A percentile compares a stretch with the other conserved stretches of the same genome.
Conservation (phyloP, 345 rosid genomes). For the Dipteronia dyeriana region DNA sequence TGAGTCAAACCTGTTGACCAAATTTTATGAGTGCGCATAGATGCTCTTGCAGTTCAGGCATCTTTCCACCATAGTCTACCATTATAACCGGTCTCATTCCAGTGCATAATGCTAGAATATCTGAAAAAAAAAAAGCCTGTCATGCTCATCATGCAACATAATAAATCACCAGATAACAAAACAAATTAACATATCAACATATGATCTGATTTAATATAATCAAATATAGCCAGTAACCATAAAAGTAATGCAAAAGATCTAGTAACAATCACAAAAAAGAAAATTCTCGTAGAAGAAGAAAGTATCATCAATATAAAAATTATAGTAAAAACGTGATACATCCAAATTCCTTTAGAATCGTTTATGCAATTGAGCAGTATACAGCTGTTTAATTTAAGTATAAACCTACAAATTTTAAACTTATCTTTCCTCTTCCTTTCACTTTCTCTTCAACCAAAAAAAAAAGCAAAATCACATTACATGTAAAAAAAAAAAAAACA, state of each 20-base stretch:
- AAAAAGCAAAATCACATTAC: neutral
- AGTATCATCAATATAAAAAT: neutral
- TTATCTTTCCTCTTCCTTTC: neutral
- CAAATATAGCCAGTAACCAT: neutral
- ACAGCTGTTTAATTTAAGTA: neutral
- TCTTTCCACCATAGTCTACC: slow-evolving; percentile 94
- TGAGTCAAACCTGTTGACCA: slow-evolving; percentile 57
- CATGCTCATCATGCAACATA: neutral
- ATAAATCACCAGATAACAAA: neutral
- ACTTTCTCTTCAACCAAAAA: slow-evolving; percentile 16
- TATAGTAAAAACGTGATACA: neutral
- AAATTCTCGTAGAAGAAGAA: neutral
- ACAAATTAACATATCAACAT: neutral
- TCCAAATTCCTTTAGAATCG: neutral
- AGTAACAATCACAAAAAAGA: neutral
- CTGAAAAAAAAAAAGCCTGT: slow-evolving; percentile 37
- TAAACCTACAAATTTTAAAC: neutral
- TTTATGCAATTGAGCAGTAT: neutral
- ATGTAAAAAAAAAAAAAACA: neutral
- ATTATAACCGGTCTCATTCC: slow-evolving; percentile 89
- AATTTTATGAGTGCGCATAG: slow-evolving; percentile 61
- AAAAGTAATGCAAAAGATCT: neutral
- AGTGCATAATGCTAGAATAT: slow-evolving; percentile 70
- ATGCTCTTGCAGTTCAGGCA: slow-evolving; percentile 79
- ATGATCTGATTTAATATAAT: neutral